These are phyloP conservation scores for Hypoxylon sp. DNA, from an alignment of 2,329 filamentous ascomycete species.

Conservation along the genomic window DNA sequence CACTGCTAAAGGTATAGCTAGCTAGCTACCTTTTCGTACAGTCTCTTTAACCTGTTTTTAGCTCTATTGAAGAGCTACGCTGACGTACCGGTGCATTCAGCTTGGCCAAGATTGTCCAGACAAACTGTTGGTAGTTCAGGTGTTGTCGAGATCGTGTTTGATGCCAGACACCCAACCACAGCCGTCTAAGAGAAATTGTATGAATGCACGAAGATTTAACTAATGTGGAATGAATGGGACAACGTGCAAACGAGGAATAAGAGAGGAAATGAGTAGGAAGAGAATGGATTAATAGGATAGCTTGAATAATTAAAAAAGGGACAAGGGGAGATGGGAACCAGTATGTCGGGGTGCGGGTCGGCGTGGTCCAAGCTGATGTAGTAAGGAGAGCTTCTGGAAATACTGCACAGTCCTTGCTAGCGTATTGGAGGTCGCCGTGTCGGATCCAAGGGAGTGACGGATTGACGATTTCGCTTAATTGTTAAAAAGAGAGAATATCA, in stretches of 20 bases:
- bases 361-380: conserved; percentile 51
- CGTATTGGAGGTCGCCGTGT: conserved; percentile 51
- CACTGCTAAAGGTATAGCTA: conserved; percentile 50
- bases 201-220: conserved; percentile 32
- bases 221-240: conserved; percentile 37
- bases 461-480: conserved; percentile 47
- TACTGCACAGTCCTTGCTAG: conserved; percentile 54
- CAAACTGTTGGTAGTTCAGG: conserved; percentile 21
- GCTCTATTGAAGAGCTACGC: conserved; percentile 59
- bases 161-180: conserved; percentile 32
- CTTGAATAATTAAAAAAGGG: conserved; percentile 51
- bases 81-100: conserved; percentile 58
- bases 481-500: conserved; percentile 26
- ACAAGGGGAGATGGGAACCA: conserved; percentile 54
- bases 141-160: conserved; percentile 44
- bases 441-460: conserved; percentile 53
- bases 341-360: conserved; percentile 55
- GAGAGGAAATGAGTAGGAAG: conserved; percentile 47
- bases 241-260: conserved; percentile 39
- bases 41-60: conserved; percentile 44
- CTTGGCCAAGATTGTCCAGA: conserved; percentile 39
- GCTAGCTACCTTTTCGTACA: conserved; percentile 48
- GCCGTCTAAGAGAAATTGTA: conserved; percentile 23
- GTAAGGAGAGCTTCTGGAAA: conserved; percentile 56
- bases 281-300: conserved; percentile 50